Base-by-base conservation (phyloP, 1,284 basidiomycete genomes). In the Amylostereum areolatum region DNA sequence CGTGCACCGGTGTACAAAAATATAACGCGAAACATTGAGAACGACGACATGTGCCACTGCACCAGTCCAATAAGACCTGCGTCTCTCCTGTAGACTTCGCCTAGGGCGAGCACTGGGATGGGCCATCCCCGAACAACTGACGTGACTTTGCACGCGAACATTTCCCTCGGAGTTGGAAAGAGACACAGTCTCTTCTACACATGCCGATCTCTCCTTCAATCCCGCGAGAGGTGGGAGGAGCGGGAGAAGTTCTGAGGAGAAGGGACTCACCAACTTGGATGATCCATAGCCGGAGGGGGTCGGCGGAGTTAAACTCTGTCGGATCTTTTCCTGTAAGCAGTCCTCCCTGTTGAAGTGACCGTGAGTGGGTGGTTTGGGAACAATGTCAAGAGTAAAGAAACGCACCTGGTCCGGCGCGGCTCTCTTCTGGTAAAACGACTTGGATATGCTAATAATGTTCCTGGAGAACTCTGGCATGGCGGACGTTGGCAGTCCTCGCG, bases 231-330 rank as follows among this genome's bases (percentile, higher is more conserved):
- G n/a, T n/a, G n/a, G n/a, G n/a, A n/a, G n/a, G n/a, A n/a, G n/a
- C n/a, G n/a, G n/a, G n/a, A n/a, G n/a, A n/a, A n/a, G n/a, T n/a
- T n/a, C n/a, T n/a, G n/a, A n/a, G n/a, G n/a, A n/a, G n/a, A n/a
- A n/a, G n/a, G n/a, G 11, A 70, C 81, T 54, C 53, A 85, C 88
- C 83, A 43, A 91, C 75, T 77, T 94, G 92, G 49, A 97, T 83
- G 62, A 94, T 89, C 86, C 92, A 97, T 63, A 95, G 67, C 24
- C 89, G 81, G 54, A 97, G 69, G 5, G 94, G 93, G 66, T 94
- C 87, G 1, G 66, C 49, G 0, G 72, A 45, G 55, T 87, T 81
- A 69, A 82, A 81, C 1, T 64, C 61, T 1, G 85, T 74, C 0
- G 91, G 92, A 60, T 93, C 81, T 54, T 81, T 75, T 9, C 85